phyloP scores from a whole-genome alignment of 305 asterid species.

The Solanum hybrid region DNA sequence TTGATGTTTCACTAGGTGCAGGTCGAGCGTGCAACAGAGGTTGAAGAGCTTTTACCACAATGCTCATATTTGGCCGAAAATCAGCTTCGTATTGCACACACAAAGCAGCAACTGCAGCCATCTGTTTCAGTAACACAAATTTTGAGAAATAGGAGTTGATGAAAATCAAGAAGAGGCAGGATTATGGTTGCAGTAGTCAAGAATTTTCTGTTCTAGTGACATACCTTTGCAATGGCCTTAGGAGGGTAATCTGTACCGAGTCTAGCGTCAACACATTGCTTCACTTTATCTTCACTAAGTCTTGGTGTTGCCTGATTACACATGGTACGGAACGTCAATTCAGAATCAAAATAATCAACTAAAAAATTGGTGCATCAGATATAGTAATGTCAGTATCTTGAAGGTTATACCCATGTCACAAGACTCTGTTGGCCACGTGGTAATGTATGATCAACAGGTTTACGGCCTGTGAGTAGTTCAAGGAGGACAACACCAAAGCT shows the following conservation, averaged over 20 bases:
- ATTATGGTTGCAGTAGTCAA: not conserved
- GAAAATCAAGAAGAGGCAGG: not conserved
- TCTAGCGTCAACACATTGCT: slow-evolving; percentile 18
- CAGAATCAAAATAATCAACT: not conserved
- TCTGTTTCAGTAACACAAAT: slow-evolving; percentile 3
- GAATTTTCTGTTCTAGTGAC: not conserved
- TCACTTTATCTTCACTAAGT: slow-evolving; percentile 21
- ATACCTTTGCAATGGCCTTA: slow-evolving; percentile 22
- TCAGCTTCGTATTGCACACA: slow-evolving; percentile 33
- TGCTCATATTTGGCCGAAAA: slow-evolving; percentile 33
- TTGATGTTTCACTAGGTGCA: slow-evolving; percentile 17
- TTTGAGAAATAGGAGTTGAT: not conserved
- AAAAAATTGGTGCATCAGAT: not conserved
- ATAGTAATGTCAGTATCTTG: not conserved
- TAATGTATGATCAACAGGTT: slow-evolving; percentile 35
- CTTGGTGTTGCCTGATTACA: slow-evolving; percentile 28
- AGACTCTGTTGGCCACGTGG: slow-evolving; percentile 41
- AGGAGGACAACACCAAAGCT: slow-evolving; percentile 39
- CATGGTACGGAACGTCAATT: not conserved
- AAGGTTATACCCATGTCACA: slow-evolving; percentile 30
- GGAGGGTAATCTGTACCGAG: slow-evolving; percentile 16
- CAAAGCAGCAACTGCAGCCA: slow-evolving; percentile 38
- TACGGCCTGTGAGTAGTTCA: slow-evolving; percentile 33
- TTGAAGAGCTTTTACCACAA: slow-evolving; percentile 32
- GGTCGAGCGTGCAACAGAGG: slow-evolving; percentile 24